A percentile compares a stretch with the other conserved stretches of the same genome.
These are phyloP conservation scores for Posidonia oceanica DNA, from an alignment of 116 monocot genomes.

Conservation along the genomic window DNA sequence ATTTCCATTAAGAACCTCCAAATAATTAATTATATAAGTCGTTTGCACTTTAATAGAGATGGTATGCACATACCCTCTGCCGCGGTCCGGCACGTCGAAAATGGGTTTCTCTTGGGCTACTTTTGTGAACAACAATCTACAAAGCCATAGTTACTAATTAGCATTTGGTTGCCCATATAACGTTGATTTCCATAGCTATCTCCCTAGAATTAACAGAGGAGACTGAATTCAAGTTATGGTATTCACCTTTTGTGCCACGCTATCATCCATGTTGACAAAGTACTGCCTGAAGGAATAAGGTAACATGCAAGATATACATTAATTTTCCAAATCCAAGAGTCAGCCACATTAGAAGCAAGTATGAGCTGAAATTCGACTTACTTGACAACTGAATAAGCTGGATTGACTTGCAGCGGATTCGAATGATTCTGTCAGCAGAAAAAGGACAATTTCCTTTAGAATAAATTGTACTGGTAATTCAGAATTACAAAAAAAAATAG, in stretches of 20 bases:
- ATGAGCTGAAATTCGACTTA: constrained; percentile 9
- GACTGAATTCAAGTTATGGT: not conserved
- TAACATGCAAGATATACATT: no score
- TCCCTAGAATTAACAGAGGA: not conserved
- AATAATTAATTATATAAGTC: no score
- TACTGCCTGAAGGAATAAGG: constrained; percentile 9
- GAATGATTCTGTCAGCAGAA: constrained; percentile 30
- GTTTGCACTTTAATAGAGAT: no score
- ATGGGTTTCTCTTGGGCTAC: constrained; percentile 45
- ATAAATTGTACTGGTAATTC: not conserved
- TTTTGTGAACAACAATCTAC: constrained; percentile 66
- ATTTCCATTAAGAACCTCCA: not conserved
- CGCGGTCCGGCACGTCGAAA: constrained; percentile 71
- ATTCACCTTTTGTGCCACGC: constrained; percentile 13
- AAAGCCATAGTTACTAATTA: constrained; percentile 1
- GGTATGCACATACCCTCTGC: constrained; percentile 21
- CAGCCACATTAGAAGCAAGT: not conserved
- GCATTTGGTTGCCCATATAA: not conserved
- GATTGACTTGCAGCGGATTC: constrained; percentile 70
- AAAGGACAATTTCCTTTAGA: not conserved
- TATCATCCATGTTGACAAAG: constrained; percentile 17
- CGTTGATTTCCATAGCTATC: not conserved
- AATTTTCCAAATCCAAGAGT: no score
- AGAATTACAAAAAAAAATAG: not conserved
- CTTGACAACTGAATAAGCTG: constrained; percentile 64